Conservation (phyloP, 768 basidiomycete genomes). For the Serendipita vermifera region DNA sequence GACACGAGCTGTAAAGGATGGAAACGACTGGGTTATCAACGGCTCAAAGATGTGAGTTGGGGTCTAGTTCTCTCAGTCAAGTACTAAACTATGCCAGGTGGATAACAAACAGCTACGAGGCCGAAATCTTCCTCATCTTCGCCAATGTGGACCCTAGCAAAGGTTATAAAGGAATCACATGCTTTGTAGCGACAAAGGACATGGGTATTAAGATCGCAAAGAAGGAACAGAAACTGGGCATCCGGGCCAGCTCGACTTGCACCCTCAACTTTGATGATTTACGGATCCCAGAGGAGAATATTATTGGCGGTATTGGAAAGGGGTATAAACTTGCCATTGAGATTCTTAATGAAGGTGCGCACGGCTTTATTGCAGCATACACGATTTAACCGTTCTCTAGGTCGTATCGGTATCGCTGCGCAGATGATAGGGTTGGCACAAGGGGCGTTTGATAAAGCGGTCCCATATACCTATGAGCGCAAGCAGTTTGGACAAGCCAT, state of each 20-base stretch:
- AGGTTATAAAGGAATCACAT: conserved; percentile 98
- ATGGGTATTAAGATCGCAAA: conserved; percentile 97
- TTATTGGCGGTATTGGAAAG: conserved; percentile 83
- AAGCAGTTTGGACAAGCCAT: conserved; percentile 89
- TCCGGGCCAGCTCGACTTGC: conserved; percentile 91
- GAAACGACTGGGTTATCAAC: conserved; percentile 73
- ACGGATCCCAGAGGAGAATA: conserved; percentile 68
- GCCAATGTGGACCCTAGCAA: conserved; percentile 90
- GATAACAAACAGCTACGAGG: conserved; percentile 93
- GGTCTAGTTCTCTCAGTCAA: neutral
- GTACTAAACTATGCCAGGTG: conserved; percentile 29
- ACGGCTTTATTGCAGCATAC: neutral
- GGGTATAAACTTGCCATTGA: conserved; percentile 98
- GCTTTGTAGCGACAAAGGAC: conserved; percentile 90
- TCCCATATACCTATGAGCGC: conserved; percentile 91
- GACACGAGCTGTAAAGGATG: conserved; percentile 80
- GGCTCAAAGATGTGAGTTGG: conserved; percentile 80
- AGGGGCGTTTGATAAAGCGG: conserved; percentile 88
- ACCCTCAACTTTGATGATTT: conserved; percentile 90
- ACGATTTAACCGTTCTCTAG: conserved; percentile 21
- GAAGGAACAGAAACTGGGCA: conserved; percentile 97
- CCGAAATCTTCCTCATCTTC: conserved; percentile 85
- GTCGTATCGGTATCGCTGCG: conserved; percentile 93
- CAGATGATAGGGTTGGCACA: conserved; percentile 98
- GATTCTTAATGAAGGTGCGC: conserved; percentile 78